phyloP scores from a whole-genome alignment of 208 protist species.

The Acanthamoeba culbertsoni region DNA sequence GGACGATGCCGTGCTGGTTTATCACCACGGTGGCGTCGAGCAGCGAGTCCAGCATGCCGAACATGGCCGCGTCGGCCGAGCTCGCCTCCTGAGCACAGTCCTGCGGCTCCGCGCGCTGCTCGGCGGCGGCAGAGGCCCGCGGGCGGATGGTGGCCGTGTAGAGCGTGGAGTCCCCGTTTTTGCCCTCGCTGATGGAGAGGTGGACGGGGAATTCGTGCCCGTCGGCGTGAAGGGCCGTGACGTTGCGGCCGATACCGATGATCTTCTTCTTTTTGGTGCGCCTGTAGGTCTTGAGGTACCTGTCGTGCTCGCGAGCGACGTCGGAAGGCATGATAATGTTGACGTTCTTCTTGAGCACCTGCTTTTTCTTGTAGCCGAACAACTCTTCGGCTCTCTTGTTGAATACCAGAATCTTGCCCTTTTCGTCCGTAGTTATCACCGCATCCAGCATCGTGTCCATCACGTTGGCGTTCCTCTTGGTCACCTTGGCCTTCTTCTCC shows the following conservation, averaged over 20 bases:
- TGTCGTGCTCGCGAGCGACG: slow-evolving; percentile 72
- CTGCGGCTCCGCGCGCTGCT: neutral
- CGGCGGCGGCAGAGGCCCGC: neutral
- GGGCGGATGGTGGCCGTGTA: slow-evolving; percentile 47
- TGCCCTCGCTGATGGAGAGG: slow-evolving; percentile 56
- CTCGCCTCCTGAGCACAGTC: neutral
- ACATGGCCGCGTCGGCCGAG: neutral
- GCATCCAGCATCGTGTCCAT: slow-evolving; percentile 62
- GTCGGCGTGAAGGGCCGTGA: slow-evolving; percentile 19
- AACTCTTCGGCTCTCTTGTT: slow-evolving; percentile 65
- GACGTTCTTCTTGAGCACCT: slow-evolving; percentile 80
- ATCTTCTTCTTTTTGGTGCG: slow-evolving; percentile 68
- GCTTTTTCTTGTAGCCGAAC: slow-evolving; percentile 57
- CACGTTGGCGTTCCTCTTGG: slow-evolving; percentile 12
- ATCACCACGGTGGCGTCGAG: slow-evolving; percentile 52
- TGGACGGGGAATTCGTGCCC: slow-evolving; percentile 63
- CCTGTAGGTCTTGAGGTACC: slow-evolving; percentile 73
- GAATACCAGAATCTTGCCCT: slow-evolving; percentile 70
- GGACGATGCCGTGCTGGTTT: slow-evolving; percentile 1
- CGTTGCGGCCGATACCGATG: slow-evolving; percentile 64
- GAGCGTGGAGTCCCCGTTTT: neutral
- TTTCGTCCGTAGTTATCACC: slow-evolving; percentile 64
- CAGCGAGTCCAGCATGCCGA: slow-evolving; percentile 8
- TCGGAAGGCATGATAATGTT: slow-evolving; percentile 76
- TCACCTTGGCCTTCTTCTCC: slow-evolving; percentile 51